Evolutionary conservation across 768 basidiomycete species (phyloP), one percentile per base, ranked within the genome.

Genomic region (Cystofilobasidium bisporidii): DNA sequence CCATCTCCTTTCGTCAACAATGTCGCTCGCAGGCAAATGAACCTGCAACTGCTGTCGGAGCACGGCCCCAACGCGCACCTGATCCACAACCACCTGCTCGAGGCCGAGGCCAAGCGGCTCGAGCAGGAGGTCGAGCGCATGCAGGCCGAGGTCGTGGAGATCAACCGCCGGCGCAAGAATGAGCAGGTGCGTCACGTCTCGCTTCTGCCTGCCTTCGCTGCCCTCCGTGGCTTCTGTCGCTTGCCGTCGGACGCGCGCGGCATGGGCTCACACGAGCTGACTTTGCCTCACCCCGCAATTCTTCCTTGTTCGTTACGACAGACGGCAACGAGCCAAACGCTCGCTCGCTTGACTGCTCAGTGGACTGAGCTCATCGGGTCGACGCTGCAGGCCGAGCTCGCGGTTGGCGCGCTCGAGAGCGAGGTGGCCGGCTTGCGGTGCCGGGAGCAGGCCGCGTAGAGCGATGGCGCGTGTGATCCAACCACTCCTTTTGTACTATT

Each of bases 371-470:
- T 97, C 57, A 86, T 98, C 65, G 91, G 90, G 63, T 87, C 78
- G 62, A 87, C 93, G 55, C 79, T 97, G 67, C 93, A 97, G 78
- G 87, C 96, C 71, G 93, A 96, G 81, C 86, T 98, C 85, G 94
- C 92, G 22, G 93, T 91, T 75, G 82, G 86, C 48, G 90, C 91
- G 32, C 77, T 96, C 76, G 91, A 92, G 72, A 85, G 81, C 8
- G 91, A 96, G 73, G 81, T 96, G 15, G 71, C 3, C 18, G 18
- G 11, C 3, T 11, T 56, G 53, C 53, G 30, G 3, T 11, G 18
- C 6, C 12, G 17, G 53, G 53, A 56, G 53, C 28, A n/a, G 15
- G 47, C 20, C 15, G 41, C 41, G 41, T 15, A 43, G 47, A 48
- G n/a, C n/a, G n/a, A n/a, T n/a, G n/a, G n/a, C n/a, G n/a, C n/a